phyloP scores from a whole-genome alignment of 1,284 basidiomycete genomes.

The Tilletia indica region DNA sequence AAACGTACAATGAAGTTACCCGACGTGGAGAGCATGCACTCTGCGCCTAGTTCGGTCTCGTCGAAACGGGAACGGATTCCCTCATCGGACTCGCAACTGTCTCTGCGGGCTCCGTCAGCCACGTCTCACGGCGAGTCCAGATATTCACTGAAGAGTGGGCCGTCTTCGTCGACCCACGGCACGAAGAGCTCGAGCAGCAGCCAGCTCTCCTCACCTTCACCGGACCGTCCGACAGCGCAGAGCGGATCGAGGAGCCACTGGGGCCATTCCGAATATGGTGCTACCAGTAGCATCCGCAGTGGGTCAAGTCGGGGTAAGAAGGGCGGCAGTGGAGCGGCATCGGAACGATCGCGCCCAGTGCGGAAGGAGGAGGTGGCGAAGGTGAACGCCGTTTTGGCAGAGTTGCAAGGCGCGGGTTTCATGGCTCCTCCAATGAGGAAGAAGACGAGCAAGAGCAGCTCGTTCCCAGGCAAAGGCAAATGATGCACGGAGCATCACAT shows the following conservation, averaged over 20 bases:
- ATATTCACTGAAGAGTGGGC: background rate
- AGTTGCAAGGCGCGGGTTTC: slow-evolving; percentile 8
- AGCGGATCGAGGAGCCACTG: background rate
- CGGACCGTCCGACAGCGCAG: background rate
- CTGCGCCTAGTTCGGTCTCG: background rate
- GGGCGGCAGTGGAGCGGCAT: background rate
- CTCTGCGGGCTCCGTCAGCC: background rate
- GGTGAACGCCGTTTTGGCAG: slow-evolving; percentile 3
- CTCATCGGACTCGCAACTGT: background rate
- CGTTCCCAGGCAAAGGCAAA: no score
- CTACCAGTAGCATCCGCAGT: background rate
- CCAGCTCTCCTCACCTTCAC: background rate
- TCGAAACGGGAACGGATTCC: background rate
- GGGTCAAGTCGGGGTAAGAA: slow-evolving; percentile 1
- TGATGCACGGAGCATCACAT: no score
- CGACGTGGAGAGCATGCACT: background rate
- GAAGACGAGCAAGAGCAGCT: background rate
- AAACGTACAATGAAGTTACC: background rate
- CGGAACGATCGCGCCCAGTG: background rate
- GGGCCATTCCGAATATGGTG: background rate
- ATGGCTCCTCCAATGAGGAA: slow-evolving; percentile 16
- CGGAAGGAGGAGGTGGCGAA: slow-evolving; percentile 2
- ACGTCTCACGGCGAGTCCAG: slow-evolving; percentile 3
- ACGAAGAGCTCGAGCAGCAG: background rate
- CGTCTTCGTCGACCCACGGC: slow-evolving; percentile 7